phyloP scores from a whole-genome alignment of 768 basidiomycete genomes.

The Lactifluus pinguis region DNA sequence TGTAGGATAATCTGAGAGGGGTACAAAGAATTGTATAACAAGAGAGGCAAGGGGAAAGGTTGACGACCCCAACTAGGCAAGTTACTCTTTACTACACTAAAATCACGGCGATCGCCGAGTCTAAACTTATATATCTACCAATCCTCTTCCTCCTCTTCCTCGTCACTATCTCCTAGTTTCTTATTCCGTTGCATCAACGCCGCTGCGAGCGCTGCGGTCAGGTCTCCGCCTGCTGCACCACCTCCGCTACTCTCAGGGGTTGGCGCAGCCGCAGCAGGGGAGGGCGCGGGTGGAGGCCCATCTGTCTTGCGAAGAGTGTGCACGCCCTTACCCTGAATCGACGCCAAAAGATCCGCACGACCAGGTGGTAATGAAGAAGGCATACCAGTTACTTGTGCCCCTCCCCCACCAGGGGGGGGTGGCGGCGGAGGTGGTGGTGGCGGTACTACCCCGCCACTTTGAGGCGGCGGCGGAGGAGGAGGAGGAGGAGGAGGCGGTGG shows the following conservation, averaged over 20 bases:
- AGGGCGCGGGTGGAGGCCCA: conserved; percentile 18
- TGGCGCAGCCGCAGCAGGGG: conserved; percentile 28
- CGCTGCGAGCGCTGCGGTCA: conserved; percentile 77
- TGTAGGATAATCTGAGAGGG: not conserved
- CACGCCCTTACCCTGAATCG: conserved; percentile 76
- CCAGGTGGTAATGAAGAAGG: conserved; percentile 47
- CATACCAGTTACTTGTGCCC: conserved; percentile 23
- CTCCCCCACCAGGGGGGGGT: conserved; percentile 44
- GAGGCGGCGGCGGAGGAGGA: conserved; percentile 23
- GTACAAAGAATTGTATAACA: too few species aligned
- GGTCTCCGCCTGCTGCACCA: conserved; percentile 51
- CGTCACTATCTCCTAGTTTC: conserved; percentile 68
- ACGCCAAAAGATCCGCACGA: conserved; percentile 58
- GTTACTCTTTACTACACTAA: too few species aligned
- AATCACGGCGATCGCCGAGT: conserved; percentile 14
- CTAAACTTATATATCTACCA: conserved; percentile 4
- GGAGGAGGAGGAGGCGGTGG: conserved; percentile 27
- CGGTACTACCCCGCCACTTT: conserved; percentile 26
- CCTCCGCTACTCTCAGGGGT: conserved; percentile 27
- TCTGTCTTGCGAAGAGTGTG: conserved; percentile 58
- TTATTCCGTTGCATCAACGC: conserved; percentile 79
- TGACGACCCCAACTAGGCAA: too few species aligned
- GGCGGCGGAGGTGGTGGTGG: conserved; percentile 36
- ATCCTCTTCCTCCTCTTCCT: conserved; percentile 30
- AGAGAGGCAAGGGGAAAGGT: too few species aligned